These are phyloP conservation scores for Mycena venus DNA, from an alignment of 768 basidiomycete genomes.

Conservation along the genomic window DNA sequence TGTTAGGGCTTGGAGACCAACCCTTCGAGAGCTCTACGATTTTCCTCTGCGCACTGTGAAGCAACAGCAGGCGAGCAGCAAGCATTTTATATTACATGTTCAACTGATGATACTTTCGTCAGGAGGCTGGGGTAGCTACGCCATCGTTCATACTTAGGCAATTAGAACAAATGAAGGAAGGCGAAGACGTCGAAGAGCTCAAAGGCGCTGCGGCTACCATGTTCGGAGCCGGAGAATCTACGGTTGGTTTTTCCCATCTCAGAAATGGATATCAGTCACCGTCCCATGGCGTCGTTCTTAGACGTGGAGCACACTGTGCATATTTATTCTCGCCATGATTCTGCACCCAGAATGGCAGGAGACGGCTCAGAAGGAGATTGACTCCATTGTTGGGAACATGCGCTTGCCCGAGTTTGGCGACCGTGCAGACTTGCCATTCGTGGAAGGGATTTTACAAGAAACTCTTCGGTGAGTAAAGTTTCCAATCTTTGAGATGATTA, in stretches of 20 bases:
- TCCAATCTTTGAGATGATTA: neutral
- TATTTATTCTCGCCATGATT: slow-evolving; percentile 50
- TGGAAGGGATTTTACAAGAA: slow-evolving; percentile 17
- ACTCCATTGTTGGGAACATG: slow-evolving; percentile 41
- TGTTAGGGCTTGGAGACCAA: neutral
- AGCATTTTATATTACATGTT: slow-evolving; percentile 25
- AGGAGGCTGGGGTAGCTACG: neutral
- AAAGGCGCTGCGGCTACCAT: slow-evolving; percentile 10
- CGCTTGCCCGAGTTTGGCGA: slow-evolving; percentile 43
- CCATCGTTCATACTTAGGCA: neutral
- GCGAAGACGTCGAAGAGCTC: neutral
- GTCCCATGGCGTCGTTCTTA: neutral
- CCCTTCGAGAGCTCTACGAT: neutral
- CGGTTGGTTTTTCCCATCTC: slow-evolving; percentile 41
- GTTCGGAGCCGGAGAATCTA: slow-evolving; percentile 42
- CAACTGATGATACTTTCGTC: neutral
- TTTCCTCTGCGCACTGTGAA: neutral
- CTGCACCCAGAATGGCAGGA: slow-evolving; percentile 46
- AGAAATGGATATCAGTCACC: too few relatives aligned
- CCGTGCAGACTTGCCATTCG: slow-evolving; percentile 36
- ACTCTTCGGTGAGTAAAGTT: neutral
- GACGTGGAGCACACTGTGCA: slow-evolving; percentile 16
- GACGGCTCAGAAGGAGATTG: slow-evolving; percentile 47
- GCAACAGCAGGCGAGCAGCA: slow-evolving; percentile 35
- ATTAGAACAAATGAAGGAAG: neutral